A percentile compares a stretch with the other conserved stretches of the same genome.
These are phyloP conservation scores for Cavenderia fasciculata DNA, from an alignment of 78 protist genomes.

Conservation along the genomic window DNA sequence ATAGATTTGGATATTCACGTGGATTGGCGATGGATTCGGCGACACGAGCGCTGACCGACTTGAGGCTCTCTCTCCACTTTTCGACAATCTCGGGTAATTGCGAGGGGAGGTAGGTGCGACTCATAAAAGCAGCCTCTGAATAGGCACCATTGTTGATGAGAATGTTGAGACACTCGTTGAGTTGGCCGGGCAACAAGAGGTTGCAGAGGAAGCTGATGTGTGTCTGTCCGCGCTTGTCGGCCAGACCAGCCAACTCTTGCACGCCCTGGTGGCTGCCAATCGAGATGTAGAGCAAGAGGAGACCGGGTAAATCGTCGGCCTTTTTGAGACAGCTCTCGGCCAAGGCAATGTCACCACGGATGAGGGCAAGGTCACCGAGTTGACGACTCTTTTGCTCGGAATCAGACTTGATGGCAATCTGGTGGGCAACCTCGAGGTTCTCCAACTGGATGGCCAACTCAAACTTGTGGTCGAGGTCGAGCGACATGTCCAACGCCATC, in stretches of 20 bases:
- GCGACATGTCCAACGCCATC: constrained; percentile 91
- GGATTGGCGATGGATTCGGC: constrained; percentile 81
- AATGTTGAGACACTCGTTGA: constrained; percentile 86
- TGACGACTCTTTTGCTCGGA: constrained; percentile 87
- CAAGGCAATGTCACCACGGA: constrained; percentile 67
- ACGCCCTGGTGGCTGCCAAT: constrained; percentile 64
- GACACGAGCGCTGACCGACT: constrained; percentile 44
- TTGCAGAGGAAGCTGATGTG: constrained; percentile 80
- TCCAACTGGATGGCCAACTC: constrained; percentile 94
- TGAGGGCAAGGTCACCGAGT: constrained; percentile 93
- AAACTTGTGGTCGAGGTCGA: constrained; percentile 94
- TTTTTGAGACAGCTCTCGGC: constrained; percentile 89
- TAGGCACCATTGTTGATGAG: constrained; percentile 76
- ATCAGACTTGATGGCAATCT: constrained; percentile 79
- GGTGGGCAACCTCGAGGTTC: constrained; percentile 84
- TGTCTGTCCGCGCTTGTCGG: constrained; percentile 70
- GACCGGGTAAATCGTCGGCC: constrained; percentile 90
- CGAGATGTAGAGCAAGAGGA: constrained; percentile 87
- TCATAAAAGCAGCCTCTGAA: constrained; percentile 96
- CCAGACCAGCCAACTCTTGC: constrained; percentile 29
- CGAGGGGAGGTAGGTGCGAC: constrained; percentile 92
- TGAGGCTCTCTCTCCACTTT: constrained; percentile 60
- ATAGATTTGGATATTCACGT: constrained; percentile 70
- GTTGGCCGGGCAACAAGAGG: constrained; percentile 40
- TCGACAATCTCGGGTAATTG: constrained; percentile 42